Evolutionary conservation across 2,329 filamentous ascomycete genomes (phyloP).

Genomic region (Penicillium sp.): DNA sequence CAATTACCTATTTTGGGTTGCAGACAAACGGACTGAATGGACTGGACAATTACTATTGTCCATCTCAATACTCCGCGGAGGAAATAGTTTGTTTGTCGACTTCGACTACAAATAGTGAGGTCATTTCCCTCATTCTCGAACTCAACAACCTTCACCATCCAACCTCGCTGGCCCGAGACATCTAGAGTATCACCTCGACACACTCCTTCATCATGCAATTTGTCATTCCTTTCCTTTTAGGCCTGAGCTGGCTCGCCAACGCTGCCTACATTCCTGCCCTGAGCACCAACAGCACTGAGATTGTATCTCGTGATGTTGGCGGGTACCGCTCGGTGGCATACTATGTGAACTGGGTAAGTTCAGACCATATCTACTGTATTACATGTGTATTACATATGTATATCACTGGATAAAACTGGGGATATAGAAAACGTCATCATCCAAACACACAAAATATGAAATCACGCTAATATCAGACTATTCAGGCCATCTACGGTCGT

Average conservation of each 20-base stretch:
- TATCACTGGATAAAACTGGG: neutral
- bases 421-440: neutral
- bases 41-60: neutral
- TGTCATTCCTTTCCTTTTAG: conserved; percentile 9
- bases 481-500: conserved; percentile 76
- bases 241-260: conserved; percentile 12
- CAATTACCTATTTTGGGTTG: neutral
- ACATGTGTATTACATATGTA: neutral
- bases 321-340: conserved; percentile 42
- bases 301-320: conserved; percentile 13
- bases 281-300: conserved; percentile 1
- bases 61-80: neutral
- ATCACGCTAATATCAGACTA: neutral
- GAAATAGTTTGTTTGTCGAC: neutral
- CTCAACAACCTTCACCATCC: neutral
- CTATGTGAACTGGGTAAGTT: conserved; percentile 47
- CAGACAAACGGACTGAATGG: neutral
- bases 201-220: conserved; percentile 14
- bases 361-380: neutral
- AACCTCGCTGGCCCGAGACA: conserved; percentile 13
- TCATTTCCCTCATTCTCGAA: neutral
- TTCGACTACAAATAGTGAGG: conserved; percentile 15
- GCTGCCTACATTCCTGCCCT: conserved; percentile 12
- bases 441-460: neutral
- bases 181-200: neutral